Evolutionary conservation across 257 asterid species (phyloP), one percentile per base, ranked within the genome.

Genomic region (Dorcoceras hygrometricum): DNA sequence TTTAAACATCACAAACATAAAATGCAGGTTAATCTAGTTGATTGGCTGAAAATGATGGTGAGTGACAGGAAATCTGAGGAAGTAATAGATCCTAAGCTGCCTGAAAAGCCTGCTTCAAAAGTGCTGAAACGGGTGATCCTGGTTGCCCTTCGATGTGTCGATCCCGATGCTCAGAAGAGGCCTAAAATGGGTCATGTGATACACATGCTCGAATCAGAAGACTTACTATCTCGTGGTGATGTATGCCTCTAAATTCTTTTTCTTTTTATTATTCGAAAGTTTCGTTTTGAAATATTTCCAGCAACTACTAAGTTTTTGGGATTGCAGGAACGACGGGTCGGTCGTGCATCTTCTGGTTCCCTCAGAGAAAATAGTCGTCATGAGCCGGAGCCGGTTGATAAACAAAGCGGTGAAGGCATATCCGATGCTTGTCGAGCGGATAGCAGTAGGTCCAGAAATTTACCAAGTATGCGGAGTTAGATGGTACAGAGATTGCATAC

Each of bases 91-190:
- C 98, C 91, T 64, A 92, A 92, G 79, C 57, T 89, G 73, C 88
- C 92, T 5, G 83, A 86, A 70, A 80, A 68, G 76, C 97, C 98
- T 25, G 78, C 83, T 60, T 87, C 98, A 16, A 92, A 84, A 70
- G 87, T 88, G 12, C 80, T 92, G 56, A 92, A 92, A 73, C 96
- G 98, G 31, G 81, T 79, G 67, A 89, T 92, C 68, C 74, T 92
- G 81, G 97, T 89, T 20, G 97, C 98, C 76, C 96, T 92, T 62
- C 83, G 89, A 22, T 92, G 98, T 78, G 98, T 92, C 36, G 98
- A 92, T 73, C 97, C 98, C 6, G 98, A 92, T 72, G 95, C 96
- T 29, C 89, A 84, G 50, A 92, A 92, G 84, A 86, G 98, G 78
- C 97, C 98, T 62, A 92, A 92, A 72, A 87, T 89, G 97, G 95